Percentiles rank a stretch among this genome's conserved stretches.
Conservation (phyloP, 2,329 filamentous ascomycete species). For the Hypoxylon sp. region DNA sequence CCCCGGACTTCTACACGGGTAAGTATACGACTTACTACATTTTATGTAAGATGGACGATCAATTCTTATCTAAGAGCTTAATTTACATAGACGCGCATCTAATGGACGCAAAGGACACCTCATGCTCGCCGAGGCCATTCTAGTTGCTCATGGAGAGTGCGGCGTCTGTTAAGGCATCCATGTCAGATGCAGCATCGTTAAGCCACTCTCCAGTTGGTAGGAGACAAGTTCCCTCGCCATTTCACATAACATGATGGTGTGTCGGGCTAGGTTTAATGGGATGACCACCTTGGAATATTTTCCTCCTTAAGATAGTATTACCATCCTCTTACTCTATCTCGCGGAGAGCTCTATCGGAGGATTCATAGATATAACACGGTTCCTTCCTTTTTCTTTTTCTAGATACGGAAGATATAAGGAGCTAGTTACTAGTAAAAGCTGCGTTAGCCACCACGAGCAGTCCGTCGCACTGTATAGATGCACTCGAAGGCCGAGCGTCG, state of each 20-base stretch:
- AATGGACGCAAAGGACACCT: neutral
- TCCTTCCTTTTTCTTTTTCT: too few species aligned
- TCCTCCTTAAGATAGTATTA: neutral
- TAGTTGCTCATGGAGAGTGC: neutral
- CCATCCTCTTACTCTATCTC: neutral
- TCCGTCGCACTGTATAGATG: too few species aligned
- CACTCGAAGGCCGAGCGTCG: too few species aligned
- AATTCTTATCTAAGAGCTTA: neutral
- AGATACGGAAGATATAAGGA: too few species aligned
- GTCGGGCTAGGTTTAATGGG: neutral
- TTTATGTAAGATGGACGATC: neutral
- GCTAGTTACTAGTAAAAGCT: too few species aligned
- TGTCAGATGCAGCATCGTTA: neutral
- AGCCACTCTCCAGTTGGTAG: neutral
- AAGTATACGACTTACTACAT: slow-evolving; percentile 27
- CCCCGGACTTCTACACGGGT: slow-evolving; percentile 15
- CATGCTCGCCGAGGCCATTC: too few species aligned
- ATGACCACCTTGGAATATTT: neutral
- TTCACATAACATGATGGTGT: neutral
- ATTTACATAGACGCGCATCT: neutral
- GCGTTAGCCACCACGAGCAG: too few species aligned
- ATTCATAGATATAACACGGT: too few species aligned
- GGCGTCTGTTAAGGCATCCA: neutral
- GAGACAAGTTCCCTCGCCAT: neutral
- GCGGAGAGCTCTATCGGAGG: too few species aligned